phyloP scores from a whole-genome alignment of 768 basidiomycete species.

The Boletus insuetus region DNA sequence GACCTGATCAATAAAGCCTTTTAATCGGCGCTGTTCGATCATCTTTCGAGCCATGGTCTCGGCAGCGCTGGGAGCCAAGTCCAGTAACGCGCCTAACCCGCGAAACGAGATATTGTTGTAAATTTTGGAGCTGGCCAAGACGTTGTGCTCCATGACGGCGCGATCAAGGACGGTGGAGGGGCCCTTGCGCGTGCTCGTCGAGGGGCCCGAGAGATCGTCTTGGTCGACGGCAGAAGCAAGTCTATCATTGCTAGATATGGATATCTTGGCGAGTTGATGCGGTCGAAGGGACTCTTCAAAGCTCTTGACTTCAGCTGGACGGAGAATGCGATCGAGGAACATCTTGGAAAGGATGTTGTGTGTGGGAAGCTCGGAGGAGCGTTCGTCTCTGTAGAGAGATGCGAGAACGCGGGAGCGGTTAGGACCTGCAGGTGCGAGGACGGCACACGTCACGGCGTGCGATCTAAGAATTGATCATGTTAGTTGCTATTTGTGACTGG shows the following conservation, averaged over 20 bases:
- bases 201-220: conserved; percentile 51
- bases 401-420: conserved; percentile 92
- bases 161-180: conserved; percentile 95
- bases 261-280: conserved; percentile 92
- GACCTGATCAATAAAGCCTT: conserved; percentile 94
- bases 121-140: conserved; percentile 93
- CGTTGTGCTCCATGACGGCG: conserved; percentile 98
- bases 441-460: conserved; percentile 93
- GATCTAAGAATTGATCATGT: conserved; percentile 44
- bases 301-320: conserved; percentile 81
- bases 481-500: not conserved
- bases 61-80: conserved; percentile 87
- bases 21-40: conserved; percentile 95
- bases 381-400: conserved; percentile 91
- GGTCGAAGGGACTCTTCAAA: conserved; percentile 86
- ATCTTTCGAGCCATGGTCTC: conserved; percentile 98
- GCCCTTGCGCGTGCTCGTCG: conserved; percentile 75
- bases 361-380: conserved; percentile 72
- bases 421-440: conserved; percentile 95
- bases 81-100: conserved; percentile 87
- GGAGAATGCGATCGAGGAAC: conserved; percentile 97
- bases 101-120: conserved; percentile 97
- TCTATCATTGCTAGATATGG: conserved; percentile 79
- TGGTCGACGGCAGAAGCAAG: conserved; percentile 66
- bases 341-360: conserved; percentile 95